phyloP scores from a whole-genome alignment of 2,329 filamentous ascomycete species.

The Didymella arachidicola region DNA sequence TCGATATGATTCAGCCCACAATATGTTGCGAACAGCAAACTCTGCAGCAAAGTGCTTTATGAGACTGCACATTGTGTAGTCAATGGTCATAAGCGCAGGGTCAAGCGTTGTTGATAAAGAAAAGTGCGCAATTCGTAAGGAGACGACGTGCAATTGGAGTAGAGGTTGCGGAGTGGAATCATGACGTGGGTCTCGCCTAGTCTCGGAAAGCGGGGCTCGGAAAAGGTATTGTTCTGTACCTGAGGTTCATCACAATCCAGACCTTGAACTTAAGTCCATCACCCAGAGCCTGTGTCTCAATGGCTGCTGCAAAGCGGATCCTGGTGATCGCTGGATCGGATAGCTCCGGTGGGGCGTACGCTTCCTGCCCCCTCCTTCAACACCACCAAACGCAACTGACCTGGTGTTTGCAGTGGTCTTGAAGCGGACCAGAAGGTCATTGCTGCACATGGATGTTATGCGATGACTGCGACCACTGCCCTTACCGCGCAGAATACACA shows the following conservation, averaged over 20 bases:
- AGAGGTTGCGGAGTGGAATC: background rate
- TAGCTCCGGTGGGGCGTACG: slow-evolving; percentile 87
- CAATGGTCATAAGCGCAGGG: background rate
- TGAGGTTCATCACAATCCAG: slow-evolving; percentile 18
- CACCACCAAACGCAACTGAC: slow-evolving; percentile 30
- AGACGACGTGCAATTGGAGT: background rate
- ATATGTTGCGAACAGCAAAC: background rate
- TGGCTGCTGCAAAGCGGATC: slow-evolving; percentile 60
- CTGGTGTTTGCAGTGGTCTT: slow-evolving; percentile 69
- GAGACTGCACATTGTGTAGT: background rate
- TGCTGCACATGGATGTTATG: slow-evolving; percentile 90
- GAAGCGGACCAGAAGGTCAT: slow-evolving; percentile 97
- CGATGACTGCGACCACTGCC: slow-evolving; percentile 93
- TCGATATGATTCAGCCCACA: background rate
- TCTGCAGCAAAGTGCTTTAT: background rate
- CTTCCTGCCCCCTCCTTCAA: slow-evolving; percentile 25
- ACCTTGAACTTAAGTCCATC: slow-evolving; percentile 4
- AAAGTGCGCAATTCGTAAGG: background rate
- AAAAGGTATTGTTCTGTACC: slow-evolving; percentile 19
- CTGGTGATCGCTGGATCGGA: slow-evolving; percentile 89
- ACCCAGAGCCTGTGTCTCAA: slow-evolving; percentile 17
- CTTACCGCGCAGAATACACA: slow-evolving; percentile 95
- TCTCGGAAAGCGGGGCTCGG: slow-evolving; percentile 36
- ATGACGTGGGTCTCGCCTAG: slow-evolving; percentile 40
- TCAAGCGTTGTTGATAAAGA: background rate